Conservation (phyloP, 805 yeast species). For the Torulaspora franciscae region DNA sequence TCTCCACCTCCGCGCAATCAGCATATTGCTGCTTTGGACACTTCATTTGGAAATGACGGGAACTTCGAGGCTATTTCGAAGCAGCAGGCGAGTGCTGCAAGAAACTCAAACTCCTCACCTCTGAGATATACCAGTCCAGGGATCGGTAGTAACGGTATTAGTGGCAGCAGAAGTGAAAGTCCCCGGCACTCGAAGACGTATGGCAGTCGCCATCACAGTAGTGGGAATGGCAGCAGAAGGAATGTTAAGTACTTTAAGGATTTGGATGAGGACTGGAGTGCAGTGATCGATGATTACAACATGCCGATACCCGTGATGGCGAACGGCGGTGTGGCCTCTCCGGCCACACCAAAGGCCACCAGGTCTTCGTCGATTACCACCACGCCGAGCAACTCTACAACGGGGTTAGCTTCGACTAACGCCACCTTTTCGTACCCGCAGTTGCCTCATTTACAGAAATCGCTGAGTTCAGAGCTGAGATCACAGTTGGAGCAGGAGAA, state of each 20-base stretch:
- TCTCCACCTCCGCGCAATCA: conserved; percentile 10
- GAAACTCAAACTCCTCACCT: conserved; percentile 24
- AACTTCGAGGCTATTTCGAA: conserved; percentile 32
- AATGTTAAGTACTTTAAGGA: conserved; percentile 50
- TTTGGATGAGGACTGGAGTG: conserved; percentile 91
- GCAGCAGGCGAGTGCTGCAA: conserved; percentile 22
- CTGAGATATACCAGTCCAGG: conserved; percentile 24
- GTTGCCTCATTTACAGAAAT: conserved; percentile 27
- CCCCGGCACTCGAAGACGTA: conserved; percentile 17
- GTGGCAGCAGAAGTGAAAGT: conserved; percentile 13
- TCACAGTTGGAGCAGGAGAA: conserved; percentile 28
- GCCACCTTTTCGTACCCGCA: conserved; percentile 29
- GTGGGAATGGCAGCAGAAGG: conserved; percentile 15
- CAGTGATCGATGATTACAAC: conserved; percentile 49
- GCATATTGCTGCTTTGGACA: conserved; percentile 3
- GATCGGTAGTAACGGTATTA: conserved; percentile 5
- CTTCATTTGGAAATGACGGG: conserved; percentile 17
- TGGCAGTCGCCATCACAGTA: conserved; percentile 14
- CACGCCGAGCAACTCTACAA: conserved; percentile 10
- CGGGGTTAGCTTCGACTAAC: conserved; percentile 8
- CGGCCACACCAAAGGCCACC: conserved; percentile 21
- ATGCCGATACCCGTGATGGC: conserved; percentile 33
- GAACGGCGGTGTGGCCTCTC: conserved; percentile 30
- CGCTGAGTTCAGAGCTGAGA: conserved; percentile 21
- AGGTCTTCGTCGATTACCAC: conserved; percentile 28